These are phyloP conservation scores for Ambrosiella cleistominuta DNA, from an alignment of 2,329 filamentous ascomycete genomes.

Conservation along the genomic window DNA sequence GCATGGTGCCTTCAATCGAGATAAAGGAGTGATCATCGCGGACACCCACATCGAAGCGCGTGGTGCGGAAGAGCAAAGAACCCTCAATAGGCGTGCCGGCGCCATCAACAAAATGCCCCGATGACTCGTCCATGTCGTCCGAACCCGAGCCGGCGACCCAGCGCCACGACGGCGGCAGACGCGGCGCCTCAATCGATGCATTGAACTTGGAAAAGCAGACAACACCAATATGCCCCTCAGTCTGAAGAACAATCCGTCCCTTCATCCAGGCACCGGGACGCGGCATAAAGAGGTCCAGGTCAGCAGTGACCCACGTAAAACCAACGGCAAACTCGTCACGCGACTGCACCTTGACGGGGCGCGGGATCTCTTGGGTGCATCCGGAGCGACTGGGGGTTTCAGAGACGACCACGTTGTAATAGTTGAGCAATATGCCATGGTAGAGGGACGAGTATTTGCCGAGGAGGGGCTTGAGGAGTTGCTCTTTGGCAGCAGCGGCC, in stretches of 20 bases:
- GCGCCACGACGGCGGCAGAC: constrained; percentile 61
- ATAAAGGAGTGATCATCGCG: constrained; percentile 64
- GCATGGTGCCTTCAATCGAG: constrained; percentile 75
- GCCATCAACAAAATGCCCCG: constrained; percentile 58
- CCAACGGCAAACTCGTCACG: constrained; percentile 72
- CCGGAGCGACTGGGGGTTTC: constrained; percentile 35
- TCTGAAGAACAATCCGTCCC: constrained; percentile 70
- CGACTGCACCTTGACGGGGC: constrained; percentile 28
- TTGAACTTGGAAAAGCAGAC: constrained; percentile 88
- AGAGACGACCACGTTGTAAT: constrained; percentile 49
- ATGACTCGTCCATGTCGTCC: constrained; percentile 22
- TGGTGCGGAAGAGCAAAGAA: constrained; percentile 58
- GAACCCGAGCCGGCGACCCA: constrained; percentile 46
- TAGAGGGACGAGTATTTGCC: constrained; percentile 61
- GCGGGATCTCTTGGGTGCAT: constrained; percentile 31
- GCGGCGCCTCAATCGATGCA: constrained; percentile 60
- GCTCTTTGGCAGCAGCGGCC: constrained; percentile 51
- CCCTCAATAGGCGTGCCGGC: constrained; percentile 52
- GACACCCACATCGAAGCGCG: constrained; percentile 65
- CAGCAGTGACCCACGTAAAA: constrained; percentile 76
- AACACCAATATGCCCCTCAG: constrained; percentile 73
- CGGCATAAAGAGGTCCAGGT: constrained; percentile 70
- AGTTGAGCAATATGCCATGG: constrained; percentile 57
- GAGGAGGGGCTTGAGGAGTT: constrained; percentile 57
- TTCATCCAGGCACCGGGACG: constrained; percentile 55